Evolutionary conservation across 495 filamentous ascomycete genomes (phyloP).

Genomic region (Talaromyces stipitatus): DNA sequence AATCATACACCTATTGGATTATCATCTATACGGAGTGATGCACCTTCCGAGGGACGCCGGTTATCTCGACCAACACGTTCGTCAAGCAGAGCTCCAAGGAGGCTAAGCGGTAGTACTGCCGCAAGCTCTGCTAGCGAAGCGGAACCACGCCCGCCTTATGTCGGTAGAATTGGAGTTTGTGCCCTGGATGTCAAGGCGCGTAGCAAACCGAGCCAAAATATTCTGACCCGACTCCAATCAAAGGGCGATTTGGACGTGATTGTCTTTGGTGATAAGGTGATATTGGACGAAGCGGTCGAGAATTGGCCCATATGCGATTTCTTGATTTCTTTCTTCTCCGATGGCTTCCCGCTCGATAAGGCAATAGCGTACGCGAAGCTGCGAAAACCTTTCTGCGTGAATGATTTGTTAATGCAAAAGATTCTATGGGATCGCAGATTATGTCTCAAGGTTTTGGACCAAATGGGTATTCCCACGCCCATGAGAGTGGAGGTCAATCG

Average conservation of each 20-base stretch:
- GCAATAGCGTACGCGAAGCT: conserved; percentile 89
- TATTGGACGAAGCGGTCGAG: conserved; percentile 78
- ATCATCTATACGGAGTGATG: conserved; percentile 9
- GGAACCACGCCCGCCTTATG: conserved; percentile 26
- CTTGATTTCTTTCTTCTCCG: conserved; percentile 94
- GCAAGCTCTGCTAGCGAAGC: conserved; percentile 54
- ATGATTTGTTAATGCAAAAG: conserved; percentile 97
- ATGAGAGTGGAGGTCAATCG: conserved; percentile 87
- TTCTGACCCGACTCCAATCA: conserved; percentile 81
- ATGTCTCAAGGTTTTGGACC: conserved; percentile 79
- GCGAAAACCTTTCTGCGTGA: conserved; percentile 92
- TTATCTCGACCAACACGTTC: conserved; percentile 47
- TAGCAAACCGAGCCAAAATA: conserved; percentile 93
- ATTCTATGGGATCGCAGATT: conserved; percentile 92
- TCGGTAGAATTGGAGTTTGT: conserved; percentile 80
- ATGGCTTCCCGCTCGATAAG: conserved; percentile 94
- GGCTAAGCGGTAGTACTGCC: conserved; percentile 69
- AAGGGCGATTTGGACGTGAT: conserved; percentile 92
- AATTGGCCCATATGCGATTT: conserved; percentile 73
- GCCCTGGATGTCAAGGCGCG: conserved; percentile 92
- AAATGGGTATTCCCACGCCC: conserved; percentile 81
- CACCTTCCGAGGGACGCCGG: conserved; percentile 17
- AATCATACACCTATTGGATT: conserved; percentile 1
- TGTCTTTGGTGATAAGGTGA: conserved; percentile 97
- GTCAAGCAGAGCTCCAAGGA: conserved; percentile 63